Base-by-base conservation (phyloP, 129 eudicot species). In the Pittosporum tobira region DNA sequence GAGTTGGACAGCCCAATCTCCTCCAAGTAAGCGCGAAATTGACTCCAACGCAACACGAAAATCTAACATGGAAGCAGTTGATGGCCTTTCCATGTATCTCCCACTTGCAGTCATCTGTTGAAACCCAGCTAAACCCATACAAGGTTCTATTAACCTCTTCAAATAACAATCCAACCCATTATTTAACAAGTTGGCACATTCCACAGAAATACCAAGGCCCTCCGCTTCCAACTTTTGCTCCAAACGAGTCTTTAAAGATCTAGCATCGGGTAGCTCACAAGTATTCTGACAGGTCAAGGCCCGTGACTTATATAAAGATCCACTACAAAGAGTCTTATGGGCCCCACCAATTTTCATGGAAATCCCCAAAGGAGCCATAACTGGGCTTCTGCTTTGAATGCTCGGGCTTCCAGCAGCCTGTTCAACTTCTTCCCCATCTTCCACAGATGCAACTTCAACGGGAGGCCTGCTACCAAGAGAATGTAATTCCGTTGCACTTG, bases 341-440 rank as follows among this genome's bases (percentile, higher is more conserved):
- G 87, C 52, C 6, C 66, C 77, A 53, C 72, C 66, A 6, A 29
- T 42, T 30, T 73, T 79, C 58, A 81, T 26, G 13, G 79, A 57
- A 68, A 91, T 75, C 51, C 99, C 96, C 30, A 83, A 24, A 51
- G 99, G 99, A 31, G 96, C 91, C 14, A 80, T 83, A 59, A 91
- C 80, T 1, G 81, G 80, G 73, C 85, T 86, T 74, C 90, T 71
- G 58, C 94, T 91, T 67, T 78, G 83, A 60, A 78, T 60, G 20
- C 78, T 59, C 5, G 81, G 87, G 70, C 87, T 80, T 14, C 73
- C 85, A 11, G 79, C 73, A 65, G 71, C 72, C 69, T 81, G 88
- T 25, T 81, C 88, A 34, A 84, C 99, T 61, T 91, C 99, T 65
- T 91, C 99, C 7, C 99, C 98, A 53, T 90, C 98, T 79, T 87